Base-by-base conservation (phyloP, 768 basidiomycete species). In the Hydnomerulius pinastri region DNA sequence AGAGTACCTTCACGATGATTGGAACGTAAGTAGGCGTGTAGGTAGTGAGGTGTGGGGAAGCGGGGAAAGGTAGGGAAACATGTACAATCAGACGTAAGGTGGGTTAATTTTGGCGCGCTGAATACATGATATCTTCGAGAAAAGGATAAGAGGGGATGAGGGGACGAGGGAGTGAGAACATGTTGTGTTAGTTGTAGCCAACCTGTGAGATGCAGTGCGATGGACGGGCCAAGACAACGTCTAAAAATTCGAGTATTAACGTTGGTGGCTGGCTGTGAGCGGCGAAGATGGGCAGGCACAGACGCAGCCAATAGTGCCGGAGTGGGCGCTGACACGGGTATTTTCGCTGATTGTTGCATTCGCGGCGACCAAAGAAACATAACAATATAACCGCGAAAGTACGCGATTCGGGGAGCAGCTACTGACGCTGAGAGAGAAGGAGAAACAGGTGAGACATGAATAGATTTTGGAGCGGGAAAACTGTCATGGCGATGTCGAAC, bases 51-150 rank as follows among this genome's bases (percentile, higher is more conserved):
- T 55, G 48, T 55, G 51, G 62, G 55, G 56, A 61, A 59, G 56
- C 20, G 64, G 62, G 67, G 64, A 55, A 68, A 48, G 43, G 38
- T 47, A 63, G 61, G 57, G 49, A 46, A 48, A 42, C n/a, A 29
- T 9, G 5, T 17, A 28, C 28, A 47, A 51, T 53, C 38, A 37
- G 43, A 55, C 41, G 50, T 49, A 50, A 49, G 24, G 36, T 1
- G 25, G 18, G 29, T 13, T 40, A 33, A 40, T 42, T 59, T 53
- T 48, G 43, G 39, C 3, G 45, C 44, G 36, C 17, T 23, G 35
- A n/a, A 30, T 46, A 21, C 15, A 48, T 42, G 38, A 20, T 36
- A 54, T 33, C 27, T 36, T 40, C 38, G 37, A 17, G 45, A 60
- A 39, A 28, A 37, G n/a, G n/a, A n/a, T n/a, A n/a, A n/a, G n/a